Conservation (phyloP, 768 basidiomycete species). For the Naematelia aurantialba region DNA sequence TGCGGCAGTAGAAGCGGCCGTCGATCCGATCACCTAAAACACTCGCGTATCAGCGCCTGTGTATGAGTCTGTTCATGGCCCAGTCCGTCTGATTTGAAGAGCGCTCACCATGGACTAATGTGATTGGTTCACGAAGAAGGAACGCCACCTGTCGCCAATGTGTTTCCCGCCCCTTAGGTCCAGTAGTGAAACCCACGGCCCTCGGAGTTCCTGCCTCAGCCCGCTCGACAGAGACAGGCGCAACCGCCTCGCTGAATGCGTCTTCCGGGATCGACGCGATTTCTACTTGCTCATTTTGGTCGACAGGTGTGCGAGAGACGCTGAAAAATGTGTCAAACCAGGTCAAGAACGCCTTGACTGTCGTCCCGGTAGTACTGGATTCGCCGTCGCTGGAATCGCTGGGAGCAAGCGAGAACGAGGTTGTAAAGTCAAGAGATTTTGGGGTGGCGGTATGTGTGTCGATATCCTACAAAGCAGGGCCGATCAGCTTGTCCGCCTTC, state of each 20-base stretch:
- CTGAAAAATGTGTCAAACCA: constrained; percentile 95
- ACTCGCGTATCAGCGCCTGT: neutral
- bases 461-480: constrained; percentile 65
- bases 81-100: neutral
- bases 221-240: constrained; percentile 16
- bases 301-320: neutral
- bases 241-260: constrained; percentile 26
- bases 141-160: constrained; percentile 98
- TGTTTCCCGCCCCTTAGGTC: constrained; percentile 77
- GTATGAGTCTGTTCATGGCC: neutral
- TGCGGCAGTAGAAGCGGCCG: constrained; percentile 78
- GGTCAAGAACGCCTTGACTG: constrained; percentile 60
- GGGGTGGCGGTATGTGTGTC: constrained; percentile 62
- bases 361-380: constrained; percentile 1
- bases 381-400: constrained; percentile 48
- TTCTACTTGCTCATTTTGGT: constrained; percentile 25
- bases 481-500: too few relatives aligned
- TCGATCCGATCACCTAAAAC: constrained; percentile 64
- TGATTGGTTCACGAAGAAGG: constrained; percentile 72
- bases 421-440: constrained; percentile 73
- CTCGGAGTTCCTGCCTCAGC: constrained; percentile 5
- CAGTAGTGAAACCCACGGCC: constrained; percentile 67
- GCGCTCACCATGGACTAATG: constrained; percentile 66
- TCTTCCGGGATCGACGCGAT: constrained; percentile 56
- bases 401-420: constrained; percentile 66